Percentiles rank a stretch among this genome's conserved stretches.
These are phyloP conservation scores for Dunaliella sp. DNA, from an alignment of 139 green algal species.

Conservation along the genomic window DNA sequence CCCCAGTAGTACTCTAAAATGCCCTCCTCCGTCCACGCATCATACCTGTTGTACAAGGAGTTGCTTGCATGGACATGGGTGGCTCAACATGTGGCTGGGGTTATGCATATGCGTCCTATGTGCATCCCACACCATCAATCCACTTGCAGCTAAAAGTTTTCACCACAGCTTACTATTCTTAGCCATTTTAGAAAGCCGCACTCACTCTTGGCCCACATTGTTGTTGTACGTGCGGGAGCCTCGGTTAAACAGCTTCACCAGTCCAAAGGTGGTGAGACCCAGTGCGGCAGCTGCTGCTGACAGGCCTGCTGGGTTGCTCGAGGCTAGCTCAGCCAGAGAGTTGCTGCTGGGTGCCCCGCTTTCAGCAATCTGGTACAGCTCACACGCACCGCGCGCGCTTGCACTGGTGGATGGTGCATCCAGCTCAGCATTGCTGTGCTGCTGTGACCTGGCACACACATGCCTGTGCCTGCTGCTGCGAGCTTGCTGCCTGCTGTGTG, in stretches of 20 bases:
- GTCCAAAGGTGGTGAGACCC: background rate
- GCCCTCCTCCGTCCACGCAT: constrained; percentile 89
- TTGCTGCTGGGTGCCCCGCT: background rate
- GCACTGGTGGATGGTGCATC: background rate
- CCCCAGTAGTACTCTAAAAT: constrained; percentile 92
- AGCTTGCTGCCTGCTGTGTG: too few species aligned
- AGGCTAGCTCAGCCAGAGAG: background rate
- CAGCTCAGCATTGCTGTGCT: background rate
- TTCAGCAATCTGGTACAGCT: background rate
- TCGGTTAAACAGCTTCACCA: constrained; percentile 51
- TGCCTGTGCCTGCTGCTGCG: too few species aligned
- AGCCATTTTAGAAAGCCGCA: too few species aligned
- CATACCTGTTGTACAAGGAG: too few species aligned
- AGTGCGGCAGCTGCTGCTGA: constrained; percentile 2
- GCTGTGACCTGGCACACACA: too few species aligned
- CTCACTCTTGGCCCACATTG: constrained; percentile 82
- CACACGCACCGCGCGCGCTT: background rate
- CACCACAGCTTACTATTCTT: too few species aligned
- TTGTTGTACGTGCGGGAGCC: constrained; percentile 75
- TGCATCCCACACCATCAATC: too few species aligned
- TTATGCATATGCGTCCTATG: too few species aligned
- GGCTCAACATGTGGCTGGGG: too few species aligned
- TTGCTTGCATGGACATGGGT: too few species aligned
- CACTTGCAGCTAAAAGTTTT: too few species aligned
- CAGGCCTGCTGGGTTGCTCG: background rate